Base-by-base conservation (phyloP, 768 basidiomycete genomes). In the Tephrocybe sp. region DNA sequence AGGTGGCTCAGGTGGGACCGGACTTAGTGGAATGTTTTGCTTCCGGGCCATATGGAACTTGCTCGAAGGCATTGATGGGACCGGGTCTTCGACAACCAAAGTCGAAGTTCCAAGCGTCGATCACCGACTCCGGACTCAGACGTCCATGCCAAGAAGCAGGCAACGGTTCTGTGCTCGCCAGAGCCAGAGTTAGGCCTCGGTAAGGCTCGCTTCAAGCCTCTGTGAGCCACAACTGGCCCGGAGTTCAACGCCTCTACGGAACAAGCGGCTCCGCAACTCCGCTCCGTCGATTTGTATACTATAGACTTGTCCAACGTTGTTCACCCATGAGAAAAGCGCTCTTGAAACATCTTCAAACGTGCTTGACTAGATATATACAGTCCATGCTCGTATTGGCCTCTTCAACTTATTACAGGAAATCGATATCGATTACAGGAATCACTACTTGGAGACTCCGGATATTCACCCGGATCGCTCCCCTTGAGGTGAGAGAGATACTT, bases 11-110 rank as follows among this genome's bases (percentile, higher is more conserved):
- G 26, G 26, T 39, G 22, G 26, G 22, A 49, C 46, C 48, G 57
- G 57, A 49, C 41, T 51, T 51, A 34, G 46, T 35, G 49, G 44
- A 51, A 45, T 47, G 34, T 40, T 52, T 39, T 56, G 49, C 36
- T 51, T 45, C 56, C 57, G 60, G 49, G 44, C 49, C 53, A 47
- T 31, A 57, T 57, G 55, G 55, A 56, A 48, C 39, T 43, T 49
- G 42, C 39, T 39, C 38, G 33, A 45, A 52, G 46, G 47, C 32
- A 32, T 16, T 54, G 40, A 50, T 50, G 30, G 46, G 44, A 35
- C 36, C 26, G 26, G 26, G 26, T 26, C 26, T 26, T 26, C 26
- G 26, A 26, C 26, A 26, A 26, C 4, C 7, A 26, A 26, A 26
- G 26, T 26, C 26, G 26, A 26, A 26, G 26, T 26, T 26, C 26